Evolutionary conservation across 345 rosid genomes (phyloP), one percentile per base, ranked within the genome.

Genomic region (Citrus medica): DNA sequence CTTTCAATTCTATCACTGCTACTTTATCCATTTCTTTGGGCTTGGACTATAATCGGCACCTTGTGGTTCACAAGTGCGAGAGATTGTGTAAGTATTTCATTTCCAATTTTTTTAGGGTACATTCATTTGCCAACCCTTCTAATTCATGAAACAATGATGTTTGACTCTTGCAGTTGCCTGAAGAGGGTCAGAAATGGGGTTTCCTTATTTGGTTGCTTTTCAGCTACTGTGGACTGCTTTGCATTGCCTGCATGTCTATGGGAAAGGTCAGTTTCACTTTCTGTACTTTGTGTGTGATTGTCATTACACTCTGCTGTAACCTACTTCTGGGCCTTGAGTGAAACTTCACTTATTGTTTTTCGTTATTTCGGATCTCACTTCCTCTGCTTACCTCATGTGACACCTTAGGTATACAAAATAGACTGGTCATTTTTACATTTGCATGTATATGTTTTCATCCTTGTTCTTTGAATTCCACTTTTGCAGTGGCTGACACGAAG

Each of bases 111-210:
- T 58, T 51, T 27, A 38, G 46, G 16, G n/a, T 22, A 65, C 58
- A 73, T 61, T 59, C 22, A 71, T 65, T 56, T 37, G 67, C 46
- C 25, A 70, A 28, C 63, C 38, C 30, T 72, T 64, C 59, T 78
- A 37, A 56, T 69, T 59, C 62, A 58, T 60, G 71, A 78, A 28
- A 25, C 67, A 61, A 65, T 65, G 21, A 69, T 24, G 1, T 78
- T 33, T 30, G 40, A 64, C 33, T 64, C 46, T 7, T 83, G 80
- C 85, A 94, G 99, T 88, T 97, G 89, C 98, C 98, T 27, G 92
- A 89, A 84, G 91, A 90, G 77, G 98, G 98, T 80, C 98, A 94
- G 84, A 97, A 93, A 84, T 97, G 97, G 97, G 98, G 98, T 72
- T 97, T 97, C 81, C 88, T 97, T 33, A 97, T 97, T 76, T 97